phyloP scores from a whole-genome alignment of 352 stramenopile species.

The Phytophthora pisi region DNA sequence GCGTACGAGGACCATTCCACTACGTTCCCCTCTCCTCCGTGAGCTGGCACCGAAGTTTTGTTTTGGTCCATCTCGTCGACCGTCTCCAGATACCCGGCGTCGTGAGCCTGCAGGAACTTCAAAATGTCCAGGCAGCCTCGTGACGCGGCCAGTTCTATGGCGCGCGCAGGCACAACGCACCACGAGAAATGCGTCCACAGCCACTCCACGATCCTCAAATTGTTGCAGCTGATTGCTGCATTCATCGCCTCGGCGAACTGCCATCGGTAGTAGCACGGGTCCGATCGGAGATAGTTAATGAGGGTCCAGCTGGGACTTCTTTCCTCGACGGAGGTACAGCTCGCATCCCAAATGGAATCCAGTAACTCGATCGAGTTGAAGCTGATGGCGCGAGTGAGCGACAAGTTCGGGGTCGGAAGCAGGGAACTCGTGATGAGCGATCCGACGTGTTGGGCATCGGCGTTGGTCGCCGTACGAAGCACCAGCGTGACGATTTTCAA shows the following conservation, averaged over 20 bases:
- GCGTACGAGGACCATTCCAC: not conserved
- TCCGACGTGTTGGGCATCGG: no score
- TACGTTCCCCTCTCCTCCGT: not conserved
- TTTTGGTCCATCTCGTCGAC: not conserved
- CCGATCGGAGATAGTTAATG: slow-evolving; percentile 9
- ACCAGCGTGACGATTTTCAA: no score
- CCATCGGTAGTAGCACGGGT: slow-evolving; percentile 3
- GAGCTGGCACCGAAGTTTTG: not conserved
- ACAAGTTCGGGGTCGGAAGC: not conserved
- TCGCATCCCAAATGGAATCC: slow-evolving; percentile 7
- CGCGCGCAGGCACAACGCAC: not conserved
- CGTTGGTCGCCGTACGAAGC: no score
- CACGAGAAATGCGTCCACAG: not conserved
- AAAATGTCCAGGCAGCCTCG: not conserved
- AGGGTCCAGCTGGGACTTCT: slow-evolving; percentile 2
- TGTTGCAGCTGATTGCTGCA: not conserved
- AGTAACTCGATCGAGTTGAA: not conserved
- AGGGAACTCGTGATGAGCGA: no score
- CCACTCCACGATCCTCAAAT: not conserved
- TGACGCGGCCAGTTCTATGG: not conserved
- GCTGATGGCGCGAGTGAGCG: not conserved
- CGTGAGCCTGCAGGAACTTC: not conserved
- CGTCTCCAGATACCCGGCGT: not conserved
- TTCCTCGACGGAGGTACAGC: not conserved
- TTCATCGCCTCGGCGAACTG: slow-evolving; percentile 2